A percentile compares a stretch with the other conserved stretches of the same genome.
Evolutionary conservation across 2,329 filamentous ascomycete genomes (phyloP).

Genomic region (Sclerotinia sclerotiorum): DNA sequence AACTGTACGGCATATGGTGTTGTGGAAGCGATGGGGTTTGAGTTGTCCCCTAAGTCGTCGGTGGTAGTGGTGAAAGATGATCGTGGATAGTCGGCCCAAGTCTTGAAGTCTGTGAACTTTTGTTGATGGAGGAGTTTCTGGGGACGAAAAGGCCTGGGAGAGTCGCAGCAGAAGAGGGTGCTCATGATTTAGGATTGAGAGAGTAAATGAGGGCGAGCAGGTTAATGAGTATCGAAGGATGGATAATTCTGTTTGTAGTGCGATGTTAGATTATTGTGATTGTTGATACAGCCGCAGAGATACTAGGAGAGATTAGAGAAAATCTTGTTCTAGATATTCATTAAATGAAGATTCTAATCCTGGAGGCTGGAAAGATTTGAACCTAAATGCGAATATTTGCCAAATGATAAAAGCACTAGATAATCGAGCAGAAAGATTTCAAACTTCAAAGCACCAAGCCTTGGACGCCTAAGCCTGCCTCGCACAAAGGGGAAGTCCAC

Average conservation of each 20-base stretch:
- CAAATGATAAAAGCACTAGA: neutral
- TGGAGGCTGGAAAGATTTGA: neutral
- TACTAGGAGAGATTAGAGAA: neutral
- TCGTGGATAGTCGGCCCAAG: neutral
- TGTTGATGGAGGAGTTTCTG: neutral
- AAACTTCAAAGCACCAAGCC: neutral
- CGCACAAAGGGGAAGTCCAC: neutral
- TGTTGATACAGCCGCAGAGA: neutral
- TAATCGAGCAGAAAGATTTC: neutral
- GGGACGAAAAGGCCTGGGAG: neutral
- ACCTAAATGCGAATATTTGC: neutral
- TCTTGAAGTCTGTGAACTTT: neutral
- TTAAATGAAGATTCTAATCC: neutral
- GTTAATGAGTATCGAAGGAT: neutral
- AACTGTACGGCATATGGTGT: slow-evolving; percentile 43
- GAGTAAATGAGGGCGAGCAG: neutral
- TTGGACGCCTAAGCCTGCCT: neutral
- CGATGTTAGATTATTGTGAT: neutral
- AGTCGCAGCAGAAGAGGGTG: slow-evolving; percentile 9
- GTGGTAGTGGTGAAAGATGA: neutral
- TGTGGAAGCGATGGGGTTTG: neutral
- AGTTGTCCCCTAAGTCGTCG: neutral
- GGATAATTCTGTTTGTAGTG: neutral
- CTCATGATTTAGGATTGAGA: neutral
- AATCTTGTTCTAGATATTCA: fast-evolving